A percentile compares a stretch with the other conserved stretches of the same genome.
phyloP scores from a whole-genome alignment of 2,329 filamentous ascomycete genomes.

The Exserohilum rostratum region DNA sequence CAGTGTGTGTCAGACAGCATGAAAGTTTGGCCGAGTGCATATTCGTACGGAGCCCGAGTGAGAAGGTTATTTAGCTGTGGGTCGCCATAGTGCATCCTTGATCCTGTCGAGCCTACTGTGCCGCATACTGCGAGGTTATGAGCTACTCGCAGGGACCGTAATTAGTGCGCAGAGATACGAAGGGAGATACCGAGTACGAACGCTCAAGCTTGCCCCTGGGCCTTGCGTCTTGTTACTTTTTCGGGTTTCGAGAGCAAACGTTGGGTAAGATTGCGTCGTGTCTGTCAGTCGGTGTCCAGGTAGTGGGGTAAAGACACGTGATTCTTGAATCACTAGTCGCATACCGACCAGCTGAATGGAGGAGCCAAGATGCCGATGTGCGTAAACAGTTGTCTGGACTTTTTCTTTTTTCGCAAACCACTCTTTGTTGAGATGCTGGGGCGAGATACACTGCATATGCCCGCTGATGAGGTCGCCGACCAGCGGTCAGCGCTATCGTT shows the following conservation, averaged over 20 bases:
- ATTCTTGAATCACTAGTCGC: background rate
- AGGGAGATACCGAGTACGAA: too few relatives aligned
- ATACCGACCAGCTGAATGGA: background rate
- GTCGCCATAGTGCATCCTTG: background rate
- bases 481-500: background rate
- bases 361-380: background rate
- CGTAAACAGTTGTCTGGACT: background rate
- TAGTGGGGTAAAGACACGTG: conserved; percentile 7
- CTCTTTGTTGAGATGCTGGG: too few relatives aligned
- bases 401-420: too few relatives aligned
- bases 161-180: background rate
- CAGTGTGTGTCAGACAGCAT: conserved; percentile 5
- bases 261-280: background rate
- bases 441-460: too few relatives aligned
- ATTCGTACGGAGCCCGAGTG: background rate
- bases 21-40: background rate
- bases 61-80: background rate
- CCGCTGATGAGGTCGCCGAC: background rate
- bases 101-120: background rate
- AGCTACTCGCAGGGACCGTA: conserved; percentile 1
- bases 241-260: background rate
- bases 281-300: background rate
- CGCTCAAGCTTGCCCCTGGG: background rate
- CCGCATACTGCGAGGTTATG: background rate
- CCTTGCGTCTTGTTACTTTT: background rate